Evolutionary conservation across 345 rosid genomes (phyloP), one percentile per base, ranked within the genome.

Genomic region (Gossypium mustelinum): DNA sequence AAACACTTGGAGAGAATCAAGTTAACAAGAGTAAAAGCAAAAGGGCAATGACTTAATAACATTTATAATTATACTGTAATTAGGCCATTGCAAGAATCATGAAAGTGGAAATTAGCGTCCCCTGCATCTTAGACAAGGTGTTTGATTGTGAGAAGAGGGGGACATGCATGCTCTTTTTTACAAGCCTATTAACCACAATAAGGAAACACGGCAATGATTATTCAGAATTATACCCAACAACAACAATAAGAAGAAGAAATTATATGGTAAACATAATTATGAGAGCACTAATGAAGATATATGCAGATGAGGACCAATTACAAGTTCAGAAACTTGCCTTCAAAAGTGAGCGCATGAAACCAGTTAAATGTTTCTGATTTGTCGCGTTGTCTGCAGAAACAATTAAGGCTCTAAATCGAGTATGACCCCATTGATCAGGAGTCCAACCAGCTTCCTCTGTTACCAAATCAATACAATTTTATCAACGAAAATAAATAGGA

Each of bases 391-490:
- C 94, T 68, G 89, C 59, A 54, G 93, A 82, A 51, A 83, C 50
- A 67, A 77, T 88, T 71, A 89, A 87, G 54, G 83, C 48, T 82
- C 83, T 90, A 80, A 92, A 96, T 74, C 97, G 87, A 2, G 98
- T 83, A 83, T 89, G 94, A 20, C 98, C 98, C 89, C 90, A 93
- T 74, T 92, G 99, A 86, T 93, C 99, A 77, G 95, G 89, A 64
- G 97, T 88, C 99, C 98, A 96, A 48, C 99, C 99, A 0, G 99
- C 97, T 77, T 92, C 93, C 82, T 89, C 99, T 94, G 79, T 77
- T 75, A 82, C 51, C 70, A 76, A 76, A 78, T 71, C 39, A 18
- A 79, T 57, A 47, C 47, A 43, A 66, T 54, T 25, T 63, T 17
- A 20, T 41, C 22, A 70, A 57, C 41, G 66, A 75, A 45, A 58